A percentile compares a stretch with the other conserved stretches of the same genome.
Conservation (phyloP, 192 early-diverging fungal genomes). For the Rhizophagus clarus region DNA sequence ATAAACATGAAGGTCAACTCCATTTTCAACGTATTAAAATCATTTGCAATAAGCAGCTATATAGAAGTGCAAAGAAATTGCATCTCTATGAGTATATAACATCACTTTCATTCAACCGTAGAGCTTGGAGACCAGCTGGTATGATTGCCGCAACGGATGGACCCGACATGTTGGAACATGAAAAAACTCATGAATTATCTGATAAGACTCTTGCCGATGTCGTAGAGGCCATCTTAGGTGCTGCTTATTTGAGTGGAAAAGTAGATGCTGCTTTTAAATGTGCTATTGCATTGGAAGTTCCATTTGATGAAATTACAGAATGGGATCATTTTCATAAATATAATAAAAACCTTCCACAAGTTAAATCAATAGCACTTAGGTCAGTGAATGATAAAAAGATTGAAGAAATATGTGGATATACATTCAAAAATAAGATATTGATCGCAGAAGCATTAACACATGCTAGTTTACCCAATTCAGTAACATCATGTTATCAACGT, state of each 20-base stretch:
- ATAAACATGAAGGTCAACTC: slow-evolving; percentile 78
- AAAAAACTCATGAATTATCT: slow-evolving; percentile 56
- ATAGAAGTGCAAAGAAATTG: slow-evolving; percentile 49
- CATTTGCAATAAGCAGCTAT: slow-evolving; percentile 79
- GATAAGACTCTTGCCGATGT: slow-evolving; percentile 87
- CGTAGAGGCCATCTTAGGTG: slow-evolving; percentile 84
- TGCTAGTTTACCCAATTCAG: slow-evolving; percentile 61
- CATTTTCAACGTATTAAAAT: slow-evolving; percentile 68
- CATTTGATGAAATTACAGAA: slow-evolving; percentile 53
- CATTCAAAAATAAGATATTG: slow-evolving; percentile 67
- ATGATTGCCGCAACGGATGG: slow-evolving; percentile 42
- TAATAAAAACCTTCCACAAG: slow-evolving; percentile 33
- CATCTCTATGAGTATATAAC: slow-evolving; percentile 64
- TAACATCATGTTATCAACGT: slow-evolving; percentile 79
- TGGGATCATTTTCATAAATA: slow-evolving; percentile 53
- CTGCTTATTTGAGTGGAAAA: slow-evolving; percentile 63
- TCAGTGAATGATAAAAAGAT: slow-evolving; percentile 31
- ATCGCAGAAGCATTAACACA: slow-evolving; percentile 87
- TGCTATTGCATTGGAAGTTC: slow-evolving; percentile 59
- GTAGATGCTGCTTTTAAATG: slow-evolving; percentile 52
- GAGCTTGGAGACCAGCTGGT: slow-evolving; percentile 53
- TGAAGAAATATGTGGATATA: slow-evolving; percentile 54
- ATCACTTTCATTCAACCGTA: slow-evolving; percentile 62
- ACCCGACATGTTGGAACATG: slow-evolving; percentile 26
- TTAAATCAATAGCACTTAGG: slow-evolving; percentile 20